Percentiles rank a stretch among this genome's conserved stretches.
phyloP scores from a whole-genome alignment of 306 rosid genomes.

The Mimosa bimucronata region DNA sequence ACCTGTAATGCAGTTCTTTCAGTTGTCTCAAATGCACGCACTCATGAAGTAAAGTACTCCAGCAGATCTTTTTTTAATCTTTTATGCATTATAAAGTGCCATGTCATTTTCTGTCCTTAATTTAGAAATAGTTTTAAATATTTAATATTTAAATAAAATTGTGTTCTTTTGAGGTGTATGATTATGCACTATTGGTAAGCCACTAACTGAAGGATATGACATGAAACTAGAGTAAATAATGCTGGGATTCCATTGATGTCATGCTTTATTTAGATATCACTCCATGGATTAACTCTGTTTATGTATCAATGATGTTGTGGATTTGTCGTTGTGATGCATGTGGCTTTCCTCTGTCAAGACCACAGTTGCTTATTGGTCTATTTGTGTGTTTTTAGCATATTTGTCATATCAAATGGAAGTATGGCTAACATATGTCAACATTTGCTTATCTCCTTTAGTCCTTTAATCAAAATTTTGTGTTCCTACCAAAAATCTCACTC shows the following conservation, averaged over 20 bases:
- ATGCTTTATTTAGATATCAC: constrained; percentile 21
- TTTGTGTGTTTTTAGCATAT: constrained; percentile 25
- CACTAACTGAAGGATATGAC: constrained; percentile 9
- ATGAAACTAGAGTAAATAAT: constrained; percentile 20
- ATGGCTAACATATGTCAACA: constrained; percentile 10
- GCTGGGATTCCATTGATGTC: constrained; percentile 23
- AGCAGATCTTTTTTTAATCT: constrained; percentile 47
- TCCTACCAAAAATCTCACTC: neutral
- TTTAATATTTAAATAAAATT: neutral
- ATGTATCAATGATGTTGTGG: neutral
- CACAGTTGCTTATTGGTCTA: constrained; percentile 15
- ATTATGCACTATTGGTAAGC: neutral
- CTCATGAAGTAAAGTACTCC: constrained; percentile 99
- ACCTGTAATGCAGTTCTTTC: constrained; percentile 85
- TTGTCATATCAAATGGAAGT: constrained; percentile 6
- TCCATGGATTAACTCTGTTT: constrained; percentile 16
- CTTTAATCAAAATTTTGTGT: constrained; percentile 10
- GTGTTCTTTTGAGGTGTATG: constrained; percentile 24
- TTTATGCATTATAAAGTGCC: neutral
- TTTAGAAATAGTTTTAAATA: constrained; percentile 9
- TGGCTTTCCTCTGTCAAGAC: constrained; percentile 31
- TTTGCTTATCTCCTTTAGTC: constrained; percentile 23
- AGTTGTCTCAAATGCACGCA: constrained; percentile 89
- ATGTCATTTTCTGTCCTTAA: neutral
- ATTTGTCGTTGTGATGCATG: constrained; percentile 12